Evolutionary conservation across 352 stramenopile species (phyloP).

Genomic region (Globisporangium nodosum): DNA sequence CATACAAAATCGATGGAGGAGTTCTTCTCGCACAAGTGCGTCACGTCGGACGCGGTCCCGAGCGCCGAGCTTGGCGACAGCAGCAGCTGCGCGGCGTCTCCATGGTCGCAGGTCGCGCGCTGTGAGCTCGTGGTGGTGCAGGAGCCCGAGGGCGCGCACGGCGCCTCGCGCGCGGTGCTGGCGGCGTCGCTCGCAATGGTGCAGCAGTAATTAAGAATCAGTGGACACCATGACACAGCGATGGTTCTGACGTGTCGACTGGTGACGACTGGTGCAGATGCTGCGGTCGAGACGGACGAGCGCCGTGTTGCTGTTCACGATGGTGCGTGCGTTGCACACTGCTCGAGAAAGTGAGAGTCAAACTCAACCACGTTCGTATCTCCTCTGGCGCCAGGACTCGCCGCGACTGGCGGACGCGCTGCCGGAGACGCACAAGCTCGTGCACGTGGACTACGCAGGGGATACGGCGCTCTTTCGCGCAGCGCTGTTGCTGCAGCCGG

Average conservation of each 20-base stretch:
- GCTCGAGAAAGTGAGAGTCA: not conserved
- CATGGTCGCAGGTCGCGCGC: conserved; percentile 25
- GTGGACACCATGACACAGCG: no score
- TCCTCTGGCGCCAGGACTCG: conserved; percentile 18
- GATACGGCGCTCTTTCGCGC: conserved; percentile 21
- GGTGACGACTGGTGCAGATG: conserved; percentile 2
- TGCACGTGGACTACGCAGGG: conserved; percentile 34
- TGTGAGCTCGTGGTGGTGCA: conserved; percentile 60
- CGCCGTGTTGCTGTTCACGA: conserved; percentile 27
- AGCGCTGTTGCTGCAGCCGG: not conserved
- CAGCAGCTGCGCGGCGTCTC: conserved; percentile 4
- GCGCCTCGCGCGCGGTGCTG: conserved; percentile 49
- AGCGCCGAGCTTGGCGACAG: not conserved
- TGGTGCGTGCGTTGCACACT: conserved; percentile 15
- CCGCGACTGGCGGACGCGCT: conserved; percentile 11
- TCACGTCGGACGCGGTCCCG: conserved; percentile 34
- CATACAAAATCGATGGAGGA: conserved; percentile 36
- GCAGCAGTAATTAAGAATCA: no score
- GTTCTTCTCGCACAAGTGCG: conserved; percentile 61
- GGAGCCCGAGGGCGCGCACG: conserved; percentile 47
- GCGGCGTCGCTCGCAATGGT: conserved; percentile 16
- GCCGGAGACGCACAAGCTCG: conserved; percentile 28
- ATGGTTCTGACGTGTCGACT: no score
- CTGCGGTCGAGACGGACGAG: conserved; percentile 26
- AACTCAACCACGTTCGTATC: no score